Evolutionary conservation across 208 protist species (phyloP), one percentile per base, ranked within the genome.

Genomic region (Leishmania tropica): DNA sequence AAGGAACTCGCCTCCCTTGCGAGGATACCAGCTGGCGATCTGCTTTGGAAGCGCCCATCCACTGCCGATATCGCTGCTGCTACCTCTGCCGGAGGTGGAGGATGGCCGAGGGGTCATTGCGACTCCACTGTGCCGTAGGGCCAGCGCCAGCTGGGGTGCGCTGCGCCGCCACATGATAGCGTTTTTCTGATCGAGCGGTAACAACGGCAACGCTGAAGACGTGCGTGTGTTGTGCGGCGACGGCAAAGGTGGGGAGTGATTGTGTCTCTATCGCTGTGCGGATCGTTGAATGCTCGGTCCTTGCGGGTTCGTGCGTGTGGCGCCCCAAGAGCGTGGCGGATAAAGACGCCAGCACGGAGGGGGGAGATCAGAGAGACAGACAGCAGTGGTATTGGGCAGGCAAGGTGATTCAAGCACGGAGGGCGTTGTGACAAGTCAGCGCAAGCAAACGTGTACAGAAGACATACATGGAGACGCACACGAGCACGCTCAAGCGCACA

Each of bases 1-100:
- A 5, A 97, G 75, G 67, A 95, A 95, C 75, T 92, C 89, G 13
- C 94, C 94, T 17, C 82, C 89, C 45, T 87, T 19, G 24, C 83
- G 84, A 6, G 94, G 94, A 76, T 96, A 96, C 90, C 90, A 94
- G 40, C 72, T 78, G 4, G 64, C n/a, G 21, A 85, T 68, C 8
- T 40, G 48, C 40, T 78, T 72, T 17, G 83, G 79, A 13, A 83
- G 75, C 35, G 75, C 58, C 75, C 75, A 79, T 1, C 54, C 75
- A 70, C 58, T 51, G 47, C n/a, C 35, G 11, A 21, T 37, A 31
- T 40, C 21, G 42, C 75, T 15, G 72, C 72, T 60, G 71, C 71
- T 56, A 15, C 47, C 7, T 8, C 47, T 76, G 51, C 51, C 37
- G 6, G 48, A 15, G 17, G 47, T 31, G 51, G 28, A 54, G 45